These are phyloP conservation scores for Vigna angularis DNA, from an alignment of 306 rosid genomes.

Conservation along the genomic window DNA sequence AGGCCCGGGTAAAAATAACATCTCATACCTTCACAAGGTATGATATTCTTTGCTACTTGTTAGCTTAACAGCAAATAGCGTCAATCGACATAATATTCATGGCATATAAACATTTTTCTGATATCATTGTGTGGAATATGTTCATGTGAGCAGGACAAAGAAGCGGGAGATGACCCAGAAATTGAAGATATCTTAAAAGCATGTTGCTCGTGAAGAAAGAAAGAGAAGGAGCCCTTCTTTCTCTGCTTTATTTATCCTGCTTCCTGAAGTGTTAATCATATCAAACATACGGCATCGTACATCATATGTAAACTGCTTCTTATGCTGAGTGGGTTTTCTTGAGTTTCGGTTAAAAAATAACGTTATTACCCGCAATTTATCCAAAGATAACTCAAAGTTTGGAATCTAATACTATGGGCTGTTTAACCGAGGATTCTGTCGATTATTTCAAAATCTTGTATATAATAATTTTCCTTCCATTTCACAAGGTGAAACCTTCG, in stretches of 20 bases:
- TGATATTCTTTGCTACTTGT: constrained; percentile 24
- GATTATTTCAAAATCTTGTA: constrained; percentile 14
- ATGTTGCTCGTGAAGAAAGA: constrained; percentile 64
- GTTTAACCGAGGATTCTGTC: background rate
- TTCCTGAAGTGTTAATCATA: background rate
- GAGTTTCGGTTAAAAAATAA: constrained; percentile 24
- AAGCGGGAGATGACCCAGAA: constrained; percentile 94
- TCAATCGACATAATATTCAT: constrained; percentile 23
- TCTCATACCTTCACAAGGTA: constrained; percentile 84
- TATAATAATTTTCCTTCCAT: constrained; percentile 9
- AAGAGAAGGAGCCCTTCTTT: background rate
- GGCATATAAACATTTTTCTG: constrained; percentile 4
- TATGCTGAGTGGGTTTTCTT: constrained; percentile 25
- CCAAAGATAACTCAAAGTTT: constrained; percentile 21
- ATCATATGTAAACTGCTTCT: constrained; percentile 39
- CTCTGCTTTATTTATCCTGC: constrained; percentile 17
- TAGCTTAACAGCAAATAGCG: background rate
- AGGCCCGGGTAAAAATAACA: constrained; percentile 87
- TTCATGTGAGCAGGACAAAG: constrained; percentile 71
- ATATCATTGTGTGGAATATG: constrained; percentile 22
- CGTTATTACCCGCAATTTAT: background rate
- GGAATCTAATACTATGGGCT: background rate
- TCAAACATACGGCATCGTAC: background rate
- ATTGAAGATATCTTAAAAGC: constrained; percentile 79
- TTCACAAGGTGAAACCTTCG: background rate